Evolutionary conservation across 306 rosid genomes (phyloP).

Genomic region (Begonia masoniana): DNA sequence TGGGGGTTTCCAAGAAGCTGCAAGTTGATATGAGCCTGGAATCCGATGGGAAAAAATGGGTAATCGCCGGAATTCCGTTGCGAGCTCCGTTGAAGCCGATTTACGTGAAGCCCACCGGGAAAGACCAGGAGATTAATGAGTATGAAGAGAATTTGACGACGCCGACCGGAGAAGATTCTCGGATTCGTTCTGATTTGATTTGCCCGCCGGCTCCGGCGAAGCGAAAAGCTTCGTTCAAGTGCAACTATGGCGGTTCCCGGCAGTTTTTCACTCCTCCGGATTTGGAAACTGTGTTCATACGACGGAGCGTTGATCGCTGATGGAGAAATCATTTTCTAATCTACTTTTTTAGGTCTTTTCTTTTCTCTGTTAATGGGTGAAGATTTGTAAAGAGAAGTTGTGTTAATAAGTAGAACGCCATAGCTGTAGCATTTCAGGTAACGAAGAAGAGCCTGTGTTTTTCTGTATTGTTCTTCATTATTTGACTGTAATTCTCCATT

Average conservation of each 20-base stretch:
- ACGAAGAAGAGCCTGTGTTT: too few relatives aligned
- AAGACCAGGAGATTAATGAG: slow-evolving; percentile 11
- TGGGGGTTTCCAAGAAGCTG: slow-evolving; percentile 51
- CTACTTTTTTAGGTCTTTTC: too few relatives aligned
- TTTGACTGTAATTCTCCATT: too few relatives aligned
- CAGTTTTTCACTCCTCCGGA: slow-evolving; percentile 80
- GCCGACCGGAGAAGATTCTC: slow-evolving; percentile 59
- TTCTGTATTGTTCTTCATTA: too few relatives aligned
- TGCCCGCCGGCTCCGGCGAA: slow-evolving; percentile 92
- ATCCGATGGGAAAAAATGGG: slow-evolving; percentile 49
- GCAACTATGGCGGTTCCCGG: slow-evolving; percentile 26
- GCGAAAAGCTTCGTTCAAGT: slow-evolving; percentile 45
- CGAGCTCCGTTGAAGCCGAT: slow-evolving; percentile 56
- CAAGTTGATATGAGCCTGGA: slow-evolving; percentile 23
- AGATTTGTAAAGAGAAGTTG: too few relatives aligned
- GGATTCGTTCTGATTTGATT: slow-evolving; percentile 30
- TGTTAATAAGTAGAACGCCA: too few relatives aligned
- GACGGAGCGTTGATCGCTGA: slow-evolving; percentile 9
- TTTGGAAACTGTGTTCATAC: slow-evolving; percentile 62
- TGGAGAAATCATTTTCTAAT: too few relatives aligned
- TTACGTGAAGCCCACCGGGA: slow-evolving; percentile 23
- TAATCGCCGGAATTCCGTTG: slow-evolving; percentile 43
- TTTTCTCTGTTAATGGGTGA: too few relatives aligned
- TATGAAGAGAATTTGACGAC: slow-evolving; percentile 24
- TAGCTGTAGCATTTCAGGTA: too few relatives aligned